These are phyloP conservation scores for Trichoderma hamatum DNA, from an alignment of 2,329 filamentous ascomycete species.

Conservation along the genomic window DNA sequence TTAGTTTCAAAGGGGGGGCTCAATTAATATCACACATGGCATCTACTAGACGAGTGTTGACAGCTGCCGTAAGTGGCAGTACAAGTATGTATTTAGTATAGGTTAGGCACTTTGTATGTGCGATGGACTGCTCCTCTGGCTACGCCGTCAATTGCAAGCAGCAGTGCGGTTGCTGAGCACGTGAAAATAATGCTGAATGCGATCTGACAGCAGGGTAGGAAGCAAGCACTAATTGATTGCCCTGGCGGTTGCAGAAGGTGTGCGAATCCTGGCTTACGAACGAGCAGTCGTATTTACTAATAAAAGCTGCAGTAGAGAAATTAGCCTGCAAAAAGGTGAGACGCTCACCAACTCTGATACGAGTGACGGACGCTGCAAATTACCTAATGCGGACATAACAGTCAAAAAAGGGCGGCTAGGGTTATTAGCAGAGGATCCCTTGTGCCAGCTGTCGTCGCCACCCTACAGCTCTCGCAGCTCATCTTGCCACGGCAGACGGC, in stretches of 20 bases:
- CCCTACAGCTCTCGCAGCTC: background rate
- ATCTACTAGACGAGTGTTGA: background rate
- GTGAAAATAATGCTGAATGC: background rate
- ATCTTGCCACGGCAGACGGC: background rate
- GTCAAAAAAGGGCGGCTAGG: slow-evolving; percentile 13
- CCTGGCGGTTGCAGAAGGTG: background rate
- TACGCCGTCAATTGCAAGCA: background rate
- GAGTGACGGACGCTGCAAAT: slow-evolving; percentile 12
- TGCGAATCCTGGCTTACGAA: slow-evolving; percentile 4
- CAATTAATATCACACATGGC: background rate
- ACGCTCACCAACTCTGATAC: slow-evolving; percentile 11
- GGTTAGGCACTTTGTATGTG: background rate
- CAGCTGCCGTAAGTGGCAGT: background rate
- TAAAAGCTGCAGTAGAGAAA: slow-evolving; percentile 16
- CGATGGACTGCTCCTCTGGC: no score
- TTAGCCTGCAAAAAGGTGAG: slow-evolving; percentile 22
- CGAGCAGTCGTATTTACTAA: background rate
- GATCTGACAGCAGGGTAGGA: background rate
- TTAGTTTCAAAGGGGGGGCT: background rate
- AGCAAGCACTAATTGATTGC: background rate
- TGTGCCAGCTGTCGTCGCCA: background rate
- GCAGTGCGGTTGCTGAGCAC: background rate
- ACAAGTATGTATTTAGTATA: background rate
- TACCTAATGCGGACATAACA: slow-evolving; percentile 20
- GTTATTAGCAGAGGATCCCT: background rate